Base-by-base conservation (phyloP, 2,329 filamentous ascomycete species). In the Tolypocladium amazonense region DNA sequence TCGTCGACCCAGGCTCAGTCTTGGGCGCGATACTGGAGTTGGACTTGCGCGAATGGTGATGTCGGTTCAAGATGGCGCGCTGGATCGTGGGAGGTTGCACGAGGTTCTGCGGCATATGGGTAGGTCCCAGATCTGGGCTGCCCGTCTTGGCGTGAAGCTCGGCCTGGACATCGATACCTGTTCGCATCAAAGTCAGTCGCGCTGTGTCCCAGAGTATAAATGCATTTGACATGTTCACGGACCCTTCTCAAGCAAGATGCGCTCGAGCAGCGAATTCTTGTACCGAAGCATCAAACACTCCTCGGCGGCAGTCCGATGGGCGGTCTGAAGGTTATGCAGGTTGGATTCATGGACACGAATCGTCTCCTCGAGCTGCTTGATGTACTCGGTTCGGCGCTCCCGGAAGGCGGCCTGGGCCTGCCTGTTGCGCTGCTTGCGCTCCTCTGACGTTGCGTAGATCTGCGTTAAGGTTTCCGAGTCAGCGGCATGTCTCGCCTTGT, bases 381-480 rank as follows among this genome's bases (percentile, higher is more conserved):
- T 99, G 75, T 99, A 99, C 79, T 99, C 94, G 59, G 93, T 97
- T 61, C 94, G 88, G 65, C 94, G 88, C 77, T 99, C 94, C 67
- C 94, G 88, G 71, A 99, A 99, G 60, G 94, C 94, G 59, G 94
- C 94, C 77, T 99, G 94, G 56, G 94, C 94, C 78, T 97, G 94
- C 67, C 94, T 83, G 72, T 99, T 99, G 65, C 94, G 86, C 77
- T 97, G 94, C 79, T 99, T 97, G 70, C 94, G 88, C 77, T 99
- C 94, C 75, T 99, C 94, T 14, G 94, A 97, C 41, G 94, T 99
- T 59, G 94, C 94, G 81, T 99, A 99, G 65, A 97, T 97, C 93
- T 97, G 61, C 50, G 45, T 57, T 35, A 30, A 50, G 30, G 50
- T 54, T 35, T 35, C 6, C 56, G 47, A 55, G 54, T 64, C 60